These are phyloP conservation scores for Peronospora farinosa DNA, from an alignment of 352 stramenopile species.

Conservation along the genomic window DNA sequence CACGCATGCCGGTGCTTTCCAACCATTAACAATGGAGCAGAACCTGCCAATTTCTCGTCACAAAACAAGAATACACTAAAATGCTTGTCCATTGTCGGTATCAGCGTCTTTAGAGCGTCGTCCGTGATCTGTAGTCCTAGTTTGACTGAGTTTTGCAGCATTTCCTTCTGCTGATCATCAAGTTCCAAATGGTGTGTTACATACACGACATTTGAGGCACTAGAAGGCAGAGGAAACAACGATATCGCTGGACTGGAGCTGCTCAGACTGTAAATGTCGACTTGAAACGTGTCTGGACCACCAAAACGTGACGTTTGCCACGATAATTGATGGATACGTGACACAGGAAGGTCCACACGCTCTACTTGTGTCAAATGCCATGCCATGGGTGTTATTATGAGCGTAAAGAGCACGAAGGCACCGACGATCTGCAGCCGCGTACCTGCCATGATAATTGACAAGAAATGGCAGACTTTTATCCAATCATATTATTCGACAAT, in stretches of 20 bases:
- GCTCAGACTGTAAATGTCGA: slow-evolving; percentile 23
- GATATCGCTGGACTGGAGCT: neutral
- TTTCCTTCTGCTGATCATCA: slow-evolving; percentile 5
- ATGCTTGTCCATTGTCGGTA: slow-evolving; percentile 8
- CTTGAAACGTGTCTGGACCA: slow-evolving; percentile 12
- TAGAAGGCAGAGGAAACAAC: slow-evolving; percentile 10
- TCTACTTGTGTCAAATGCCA: slow-evolving; percentile 66
- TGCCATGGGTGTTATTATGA: slow-evolving; percentile 52
- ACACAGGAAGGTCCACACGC: slow-evolving; percentile 45
- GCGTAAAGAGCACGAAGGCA: slow-evolving; percentile 66
- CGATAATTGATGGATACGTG: slow-evolving; percentile 52
- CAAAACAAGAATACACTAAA: slow-evolving; percentile 49
- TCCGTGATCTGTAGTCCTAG: slow-evolving; percentile 20
- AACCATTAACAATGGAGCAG: slow-evolving; percentile 29
- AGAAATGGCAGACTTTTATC: neutral
- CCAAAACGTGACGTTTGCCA: slow-evolving; percentile 29
- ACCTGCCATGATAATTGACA: slow-evolving; percentile 39
- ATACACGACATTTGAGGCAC: slow-evolving; percentile 18
- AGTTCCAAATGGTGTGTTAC: slow-evolving; percentile 9
- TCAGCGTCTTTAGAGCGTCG: slow-evolving; percentile 18
- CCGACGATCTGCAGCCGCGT: slow-evolving; percentile 71
- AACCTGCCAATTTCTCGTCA: slow-evolving; percentile 14
- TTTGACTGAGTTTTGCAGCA: slow-evolving; percentile 6
- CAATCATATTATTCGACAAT: neutral
- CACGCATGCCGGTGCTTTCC: slow-evolving; percentile 69